Evolutionary conservation across 768 basidiomycete species (phyloP).

Genomic region (Pleurotus platypus): DNA sequence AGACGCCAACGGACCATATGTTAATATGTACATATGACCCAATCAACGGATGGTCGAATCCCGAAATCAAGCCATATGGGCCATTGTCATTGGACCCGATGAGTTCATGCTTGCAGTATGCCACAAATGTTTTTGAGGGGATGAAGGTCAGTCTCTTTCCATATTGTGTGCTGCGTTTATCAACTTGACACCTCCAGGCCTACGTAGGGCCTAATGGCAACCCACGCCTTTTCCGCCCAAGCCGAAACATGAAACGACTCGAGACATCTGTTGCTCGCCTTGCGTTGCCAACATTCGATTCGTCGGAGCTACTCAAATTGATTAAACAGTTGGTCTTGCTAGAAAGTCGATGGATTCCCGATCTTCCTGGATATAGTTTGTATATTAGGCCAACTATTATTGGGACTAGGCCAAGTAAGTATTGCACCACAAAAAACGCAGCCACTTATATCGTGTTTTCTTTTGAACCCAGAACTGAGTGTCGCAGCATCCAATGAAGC

Average conservation of each 20-base stretch:
- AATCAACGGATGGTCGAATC: constrained; percentile 61
- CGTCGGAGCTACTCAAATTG: constrained; percentile 61
- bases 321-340: constrained; percentile 70
- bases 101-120: constrained; percentile 82
- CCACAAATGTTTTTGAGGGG: constrained; percentile 83
- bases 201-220: constrained; percentile 70
- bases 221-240: constrained; percentile 76
- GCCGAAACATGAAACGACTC: constrained; percentile 83
- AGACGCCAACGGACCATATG: constrained; percentile 81
- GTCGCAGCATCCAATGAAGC: constrained; percentile 73
- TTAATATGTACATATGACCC: constrained; percentile 63
- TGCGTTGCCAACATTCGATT: constrained; percentile 78
- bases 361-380: constrained; percentile 67
- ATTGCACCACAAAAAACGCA: no score
- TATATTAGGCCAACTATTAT: constrained; percentile 85
- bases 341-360: constrained; percentile 86
- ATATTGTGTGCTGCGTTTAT: background rate
- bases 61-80: constrained; percentile 73
- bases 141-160: constrained; percentile 50
- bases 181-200: constrained; percentile 38
- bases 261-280: constrained; percentile 64
- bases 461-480: constrained; percentile 37
- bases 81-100: constrained; percentile 69
- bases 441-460: no score
- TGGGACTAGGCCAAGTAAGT: constrained; percentile 41